Evolutionary conservation across 2,329 filamentous ascomycete genomes (phyloP).

Genomic region (Aphanoascus verrucosus): DNA sequence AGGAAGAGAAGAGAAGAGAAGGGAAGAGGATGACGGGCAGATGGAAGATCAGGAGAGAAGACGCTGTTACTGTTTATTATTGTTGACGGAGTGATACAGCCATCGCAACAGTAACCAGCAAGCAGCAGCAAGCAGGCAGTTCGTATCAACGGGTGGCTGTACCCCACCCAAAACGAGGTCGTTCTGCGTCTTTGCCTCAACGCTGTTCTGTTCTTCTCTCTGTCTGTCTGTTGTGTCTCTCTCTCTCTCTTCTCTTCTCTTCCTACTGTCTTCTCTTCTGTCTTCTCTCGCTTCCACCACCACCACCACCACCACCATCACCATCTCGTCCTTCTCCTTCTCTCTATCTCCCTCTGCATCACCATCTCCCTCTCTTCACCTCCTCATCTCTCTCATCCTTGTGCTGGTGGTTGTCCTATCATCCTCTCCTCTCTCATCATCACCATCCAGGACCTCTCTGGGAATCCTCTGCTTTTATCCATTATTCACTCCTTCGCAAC

Average conservation of each 20-base stretch:
- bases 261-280: not conserved
- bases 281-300: not conserved
- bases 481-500: constrained; percentile 7
- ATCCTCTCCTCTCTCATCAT: not conserved
- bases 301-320: not conserved
- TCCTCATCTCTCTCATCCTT: not conserved
- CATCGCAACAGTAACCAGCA: no score
- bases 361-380: not conserved
- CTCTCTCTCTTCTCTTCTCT: not conserved
- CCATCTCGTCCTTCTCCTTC: not conserved
- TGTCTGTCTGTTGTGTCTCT: constrained; percentile 12
- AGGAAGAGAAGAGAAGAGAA: no score
- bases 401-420: not conserved
- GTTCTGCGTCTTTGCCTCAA: no score
- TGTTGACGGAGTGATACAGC: no score
- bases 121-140: no score
- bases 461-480: not conserved
- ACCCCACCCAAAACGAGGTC: no score
- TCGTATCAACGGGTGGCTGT: no score
- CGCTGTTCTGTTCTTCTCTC: not conserved
- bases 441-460: no score
- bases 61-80: no score
- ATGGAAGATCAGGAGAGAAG: no score
- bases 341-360: no score
- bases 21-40: no score